Percentiles rank a stretch among this genome's conserved stretches.
Conservation (phyloP, 1,139 yeast genomes). For the Pichia sp. region DNA sequence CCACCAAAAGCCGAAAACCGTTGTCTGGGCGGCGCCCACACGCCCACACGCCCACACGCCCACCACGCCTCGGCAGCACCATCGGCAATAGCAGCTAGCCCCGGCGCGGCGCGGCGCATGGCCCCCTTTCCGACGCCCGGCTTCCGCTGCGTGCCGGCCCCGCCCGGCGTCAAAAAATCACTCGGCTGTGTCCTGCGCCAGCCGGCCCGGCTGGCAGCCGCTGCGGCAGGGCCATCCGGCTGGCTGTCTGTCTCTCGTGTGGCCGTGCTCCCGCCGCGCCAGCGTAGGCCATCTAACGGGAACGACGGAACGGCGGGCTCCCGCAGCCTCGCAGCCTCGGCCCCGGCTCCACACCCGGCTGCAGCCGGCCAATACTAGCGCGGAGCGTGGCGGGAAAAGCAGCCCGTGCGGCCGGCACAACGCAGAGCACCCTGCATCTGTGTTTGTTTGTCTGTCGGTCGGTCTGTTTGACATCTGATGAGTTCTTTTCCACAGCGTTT, state of each 20-base stretch:
- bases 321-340: background rate
- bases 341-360: background rate
- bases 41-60: background rate
- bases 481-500: background rate
- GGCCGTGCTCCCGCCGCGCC: background rate
- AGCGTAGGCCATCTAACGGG: background rate
- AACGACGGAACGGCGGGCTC: background rate
- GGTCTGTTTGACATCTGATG: background rate
- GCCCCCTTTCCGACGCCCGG: background rate
- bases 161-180: slow-evolving; percentile 1
- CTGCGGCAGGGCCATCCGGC: too few species aligned
- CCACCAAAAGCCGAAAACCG: too few species aligned
- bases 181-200: slow-evolving; percentile 3
- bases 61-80: background rate
- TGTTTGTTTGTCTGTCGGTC: background rate
- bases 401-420: too few species aligned
- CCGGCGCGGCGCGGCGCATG: background rate
- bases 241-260: too few species aligned
- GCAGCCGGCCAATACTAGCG: background rate
- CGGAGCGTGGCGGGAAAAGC: background rate
- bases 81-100: background rate
- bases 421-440: background rate
- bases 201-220: background rate
- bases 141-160: background rate
- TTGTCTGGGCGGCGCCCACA: background rate